Conservation (phyloP, 768 basidiomycete species). For the Plicaturopsis crispa region DNA sequence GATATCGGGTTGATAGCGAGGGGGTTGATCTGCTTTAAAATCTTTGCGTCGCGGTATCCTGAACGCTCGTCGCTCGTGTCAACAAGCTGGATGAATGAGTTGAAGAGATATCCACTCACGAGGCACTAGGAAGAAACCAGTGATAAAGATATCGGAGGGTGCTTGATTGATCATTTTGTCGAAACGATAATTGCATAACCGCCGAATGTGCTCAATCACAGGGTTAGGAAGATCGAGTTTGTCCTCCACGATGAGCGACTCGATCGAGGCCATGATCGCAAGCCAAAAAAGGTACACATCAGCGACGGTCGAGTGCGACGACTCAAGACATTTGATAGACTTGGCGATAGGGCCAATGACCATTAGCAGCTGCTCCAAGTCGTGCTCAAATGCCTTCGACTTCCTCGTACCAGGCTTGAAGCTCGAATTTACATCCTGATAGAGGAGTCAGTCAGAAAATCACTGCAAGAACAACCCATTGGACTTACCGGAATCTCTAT, state of each 20-base stretch:
- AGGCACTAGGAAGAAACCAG: not conserved
- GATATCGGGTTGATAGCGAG: too few relatives aligned
- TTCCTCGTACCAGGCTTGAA: slow-evolving; percentile 1
- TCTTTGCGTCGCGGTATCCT: too few relatives aligned
- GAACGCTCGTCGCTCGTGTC: too few relatives aligned
- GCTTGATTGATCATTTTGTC: slow-evolving; percentile 10
- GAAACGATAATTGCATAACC: slow-evolving; percentile 14
- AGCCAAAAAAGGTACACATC: slow-evolving; percentile 30
- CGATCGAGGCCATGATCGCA: slow-evolving; percentile 51
- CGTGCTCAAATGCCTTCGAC: slow-evolving; percentile 13
- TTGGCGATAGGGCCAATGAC: slow-evolving; percentile 18
- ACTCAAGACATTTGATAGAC: slow-evolving; percentile 25
- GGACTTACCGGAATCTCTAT: slow-evolving; percentile 5
- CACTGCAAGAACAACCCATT: too few relatives aligned
- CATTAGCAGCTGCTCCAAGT: slow-evolving; percentile 16
- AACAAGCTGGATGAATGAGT: too few relatives aligned
- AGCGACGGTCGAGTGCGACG: slow-evolving; percentile 15
- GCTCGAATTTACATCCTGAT: too few relatives aligned
- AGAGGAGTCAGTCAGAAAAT: too few relatives aligned
- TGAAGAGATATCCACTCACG: not conserved
- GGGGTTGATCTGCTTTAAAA: too few relatives aligned
- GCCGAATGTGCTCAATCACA: slow-evolving; percentile 19
- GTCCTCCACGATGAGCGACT: slow-evolving; percentile 98
- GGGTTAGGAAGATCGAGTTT: slow-evolving; percentile 89
- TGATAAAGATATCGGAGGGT: not conserved